Conservation (phyloP, 371 early-diverging fungal species). For the Apophysomyces variabilis region DNA sequence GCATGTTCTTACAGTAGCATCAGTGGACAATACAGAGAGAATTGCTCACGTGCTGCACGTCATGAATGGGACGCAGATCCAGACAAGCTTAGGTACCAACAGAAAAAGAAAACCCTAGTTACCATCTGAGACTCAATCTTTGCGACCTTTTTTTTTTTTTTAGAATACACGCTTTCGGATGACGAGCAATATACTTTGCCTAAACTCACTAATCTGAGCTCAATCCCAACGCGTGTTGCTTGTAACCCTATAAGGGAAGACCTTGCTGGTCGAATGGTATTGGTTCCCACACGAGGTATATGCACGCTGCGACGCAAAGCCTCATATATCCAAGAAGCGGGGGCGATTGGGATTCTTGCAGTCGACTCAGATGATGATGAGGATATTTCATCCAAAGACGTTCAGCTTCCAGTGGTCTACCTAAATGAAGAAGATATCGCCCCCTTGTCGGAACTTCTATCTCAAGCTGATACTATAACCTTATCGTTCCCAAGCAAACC, state of each 20-base stretch:
- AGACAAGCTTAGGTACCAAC: neutral
- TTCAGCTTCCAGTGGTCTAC: slow-evolving; percentile 19
- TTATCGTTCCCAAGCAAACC: neutral
- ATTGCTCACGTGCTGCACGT: slow-evolving; percentile 10
- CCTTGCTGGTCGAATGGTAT: slow-evolving; percentile 20
- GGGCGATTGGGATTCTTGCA: slow-evolving; percentile 17
- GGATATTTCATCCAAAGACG: neutral
- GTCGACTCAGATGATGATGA: slow-evolving; percentile 1
- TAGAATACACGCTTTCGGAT: slow-evolving; percentile 1
- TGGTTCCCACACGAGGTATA: slow-evolving; percentile 20
- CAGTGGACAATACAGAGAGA: slow-evolving; percentile 19
- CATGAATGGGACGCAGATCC: neutral
- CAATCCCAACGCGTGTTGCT: neutral
- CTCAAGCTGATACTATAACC: neutral
- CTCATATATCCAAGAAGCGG: slow-evolving; percentile 20
- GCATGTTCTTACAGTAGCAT: slow-evolving; percentile 23
- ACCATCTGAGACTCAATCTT: neutral
- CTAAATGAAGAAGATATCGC: slow-evolving; percentile 9
- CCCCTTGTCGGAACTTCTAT: neutral
- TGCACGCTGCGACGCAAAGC: slow-evolving; percentile 23
- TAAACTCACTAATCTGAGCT: neutral
- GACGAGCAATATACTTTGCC: neutral
- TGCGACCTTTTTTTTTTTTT: neutral
- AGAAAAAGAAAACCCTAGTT: neutral
- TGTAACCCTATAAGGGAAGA: slow-evolving; percentile 23